Conservation (phyloP, 768 basidiomycete genomes). For the Lactarius hengduanensis region DNA sequence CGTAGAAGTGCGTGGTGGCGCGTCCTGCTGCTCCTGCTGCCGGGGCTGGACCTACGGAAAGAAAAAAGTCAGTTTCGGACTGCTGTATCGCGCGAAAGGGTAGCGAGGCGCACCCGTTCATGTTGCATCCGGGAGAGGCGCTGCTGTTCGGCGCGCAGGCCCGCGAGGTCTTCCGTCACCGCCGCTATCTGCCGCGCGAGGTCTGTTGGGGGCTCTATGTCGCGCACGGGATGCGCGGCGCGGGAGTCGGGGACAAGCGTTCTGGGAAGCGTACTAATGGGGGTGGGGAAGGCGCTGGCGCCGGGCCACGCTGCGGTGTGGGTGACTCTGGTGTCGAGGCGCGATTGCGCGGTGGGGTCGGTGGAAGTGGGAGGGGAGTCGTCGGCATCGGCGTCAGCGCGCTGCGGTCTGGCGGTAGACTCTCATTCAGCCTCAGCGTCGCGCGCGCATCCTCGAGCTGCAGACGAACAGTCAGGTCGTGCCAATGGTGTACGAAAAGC, state of each 20-base stretch:
- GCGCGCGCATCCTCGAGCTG: conserved; percentile 24
- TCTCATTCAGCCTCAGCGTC: neutral
- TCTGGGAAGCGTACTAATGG: neutral
- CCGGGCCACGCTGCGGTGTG: conserved; percentile 6
- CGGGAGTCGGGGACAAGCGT: neutral
- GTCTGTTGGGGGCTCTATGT: neutral
- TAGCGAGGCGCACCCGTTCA: conserved; percentile 5
- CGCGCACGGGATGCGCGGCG: neutral
- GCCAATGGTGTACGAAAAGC: neutral
- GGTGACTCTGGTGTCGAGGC: conserved; percentile 7
- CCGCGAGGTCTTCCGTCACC: conserved; percentile 12
- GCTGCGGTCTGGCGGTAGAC: neutral
- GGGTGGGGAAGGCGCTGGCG: neutral
- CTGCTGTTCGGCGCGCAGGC: conserved; percentile 16
- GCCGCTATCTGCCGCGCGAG: conserved; percentile 19
- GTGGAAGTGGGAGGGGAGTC: neutral
- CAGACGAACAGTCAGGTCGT: neutral
- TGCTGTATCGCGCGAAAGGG: neutral
- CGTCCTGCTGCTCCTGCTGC: neutral
- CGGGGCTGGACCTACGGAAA: neutral
- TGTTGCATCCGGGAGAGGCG: conserved; percentile 10
- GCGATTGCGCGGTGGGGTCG: neutral
- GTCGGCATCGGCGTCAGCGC: neutral
- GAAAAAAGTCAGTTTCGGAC: neutral
- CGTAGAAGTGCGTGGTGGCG: neutral